phyloP scores from a whole-genome alignment of 2,329 filamentous ascomycete species.

The Pyrenophora tritici-repentis region DNA sequence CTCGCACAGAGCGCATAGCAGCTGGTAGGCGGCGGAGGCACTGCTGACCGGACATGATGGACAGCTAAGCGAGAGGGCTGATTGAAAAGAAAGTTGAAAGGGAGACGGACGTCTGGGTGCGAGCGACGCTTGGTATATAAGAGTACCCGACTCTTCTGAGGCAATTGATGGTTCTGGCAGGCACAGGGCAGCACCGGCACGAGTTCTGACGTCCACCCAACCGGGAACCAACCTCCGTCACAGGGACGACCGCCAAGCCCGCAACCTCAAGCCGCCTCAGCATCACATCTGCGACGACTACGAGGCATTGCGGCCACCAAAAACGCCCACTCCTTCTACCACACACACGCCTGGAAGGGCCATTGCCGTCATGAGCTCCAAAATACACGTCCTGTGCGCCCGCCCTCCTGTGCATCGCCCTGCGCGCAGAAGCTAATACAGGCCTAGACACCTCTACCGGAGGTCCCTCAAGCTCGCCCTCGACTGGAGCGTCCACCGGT shows the following conservation, averaged over 20 bases:
- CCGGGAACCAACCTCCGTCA: conserved; percentile 33
- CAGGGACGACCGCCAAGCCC: conserved; percentile 32
- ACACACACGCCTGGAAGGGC: conserved; percentile 18
- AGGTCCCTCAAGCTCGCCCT: conserved; percentile 90
- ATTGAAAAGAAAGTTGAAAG: conserved; percentile 11
- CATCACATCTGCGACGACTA: conserved; percentile 17
- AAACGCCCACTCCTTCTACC: conserved; percentile 14
- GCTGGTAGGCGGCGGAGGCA: conserved; percentile 45
- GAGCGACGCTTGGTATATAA: neutral
- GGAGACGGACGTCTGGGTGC: conserved; percentile 15
- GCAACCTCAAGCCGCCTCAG: conserved; percentile 31
- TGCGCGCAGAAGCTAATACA: conserved; percentile 34
- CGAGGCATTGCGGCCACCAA: conserved; percentile 39
- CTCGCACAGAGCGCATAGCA: conserved; percentile 35
- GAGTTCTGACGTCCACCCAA: conserved; percentile 35
- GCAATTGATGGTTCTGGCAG: conserved; percentile 32
- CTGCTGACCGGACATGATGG: conserved; percentile 46
- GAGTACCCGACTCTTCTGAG: conserved; percentile 22
- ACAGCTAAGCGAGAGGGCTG: conserved; percentile 7
- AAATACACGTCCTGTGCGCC: conserved; percentile 45
- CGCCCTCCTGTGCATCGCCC: conserved; percentile 13
- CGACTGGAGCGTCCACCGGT: conserved; percentile 92
- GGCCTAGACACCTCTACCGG: conserved; percentile 74
- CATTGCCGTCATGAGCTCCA: conserved; percentile 48
- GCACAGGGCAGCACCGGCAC: conserved; percentile 18